These are phyloP conservation scores for Euphorbia celastroides DNA, from an alignment of 441 rosid species.

Conservation along the genomic window DNA sequence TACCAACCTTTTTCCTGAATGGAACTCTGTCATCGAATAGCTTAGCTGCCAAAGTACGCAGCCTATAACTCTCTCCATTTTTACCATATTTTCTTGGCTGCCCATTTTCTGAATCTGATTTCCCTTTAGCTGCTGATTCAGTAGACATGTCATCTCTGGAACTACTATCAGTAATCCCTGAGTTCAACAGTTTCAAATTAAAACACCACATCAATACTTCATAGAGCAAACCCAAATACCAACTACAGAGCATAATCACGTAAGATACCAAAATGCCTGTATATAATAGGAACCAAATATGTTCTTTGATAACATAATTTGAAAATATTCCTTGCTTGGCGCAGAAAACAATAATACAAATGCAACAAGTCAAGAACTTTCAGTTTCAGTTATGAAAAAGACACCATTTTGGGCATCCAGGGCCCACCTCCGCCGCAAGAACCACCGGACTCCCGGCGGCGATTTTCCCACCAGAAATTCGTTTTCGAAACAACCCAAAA, in stretches of 20 bases:
- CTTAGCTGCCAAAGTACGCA: slow-evolving; percentile 26
- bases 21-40: slow-evolving; percentile 41
- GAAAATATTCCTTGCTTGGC: not conserved
- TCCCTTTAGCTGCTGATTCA: slow-evolving; percentile 28
- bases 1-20: slow-evolving; percentile 39
- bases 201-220: not conserved
- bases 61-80: slow-evolving; percentile 15
- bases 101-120: slow-evolving; percentile 18
- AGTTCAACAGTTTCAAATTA: slow-evolving; percentile 5
- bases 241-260: not conserved
- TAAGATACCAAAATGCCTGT: not conserved
- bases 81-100: slow-evolving; percentile 14
- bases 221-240: not conserved
- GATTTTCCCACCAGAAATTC: not conserved
- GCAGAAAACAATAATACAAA: not conserved
- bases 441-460: not conserved
- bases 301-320: not conserved
- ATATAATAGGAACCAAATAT: not conserved
- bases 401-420: not conserved
- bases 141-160: slow-evolving; percentile 15
- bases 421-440: not conserved
- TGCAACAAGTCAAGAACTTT: not conserved
- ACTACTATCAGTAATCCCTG: slow-evolving; percentile 24
- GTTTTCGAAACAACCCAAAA: not conserved
- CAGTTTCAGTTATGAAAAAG: not conserved